These are phyloP conservation scores for Eutrema heterophyllum DNA, from an alignment of 345 rosid species.

Conservation along the genomic window DNA sequence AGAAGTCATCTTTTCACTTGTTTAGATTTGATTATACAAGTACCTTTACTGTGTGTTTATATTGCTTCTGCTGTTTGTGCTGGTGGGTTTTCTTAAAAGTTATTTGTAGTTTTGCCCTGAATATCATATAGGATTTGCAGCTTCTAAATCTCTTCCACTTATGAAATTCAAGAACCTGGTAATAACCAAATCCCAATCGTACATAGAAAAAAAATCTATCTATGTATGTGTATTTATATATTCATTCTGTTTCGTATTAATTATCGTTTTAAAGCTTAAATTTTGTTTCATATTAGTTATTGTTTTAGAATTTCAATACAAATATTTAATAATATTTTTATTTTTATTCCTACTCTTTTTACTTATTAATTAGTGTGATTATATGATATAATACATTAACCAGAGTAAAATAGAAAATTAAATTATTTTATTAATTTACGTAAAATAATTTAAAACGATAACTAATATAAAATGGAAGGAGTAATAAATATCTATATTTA, in stretches of 20 bases:
- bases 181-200: background rate
- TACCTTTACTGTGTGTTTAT: background rate
- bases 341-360: too few species aligned
- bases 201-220: background rate
- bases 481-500: background rate
- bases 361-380: too few species aligned
- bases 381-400: too few species aligned
- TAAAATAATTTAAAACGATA: too few species aligned
- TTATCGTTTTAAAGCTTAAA: too few species aligned
- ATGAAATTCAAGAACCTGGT: background rate
- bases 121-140: background rate
- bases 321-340: too few species aligned
- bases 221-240: background rate
- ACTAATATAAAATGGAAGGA: too few species aligned
- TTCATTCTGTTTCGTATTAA: too few species aligned
- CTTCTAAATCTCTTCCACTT: background rate
- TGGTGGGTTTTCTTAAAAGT: background rate
- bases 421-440: too few species aligned
- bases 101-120: background rate
- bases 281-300: too few species aligned
- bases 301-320: too few species aligned
- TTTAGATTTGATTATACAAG: conserved; percentile 1
- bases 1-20: conserved; percentile 4
- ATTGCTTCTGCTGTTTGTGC: background rate
- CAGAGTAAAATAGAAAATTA: too few species aligned